A percentile compares a stretch with the other conserved stretches of the same genome.
These are phyloP conservation scores for Cynanchum wilfordii DNA, from an alignment of 257 asterid genomes.

Conservation along the genomic window DNA sequence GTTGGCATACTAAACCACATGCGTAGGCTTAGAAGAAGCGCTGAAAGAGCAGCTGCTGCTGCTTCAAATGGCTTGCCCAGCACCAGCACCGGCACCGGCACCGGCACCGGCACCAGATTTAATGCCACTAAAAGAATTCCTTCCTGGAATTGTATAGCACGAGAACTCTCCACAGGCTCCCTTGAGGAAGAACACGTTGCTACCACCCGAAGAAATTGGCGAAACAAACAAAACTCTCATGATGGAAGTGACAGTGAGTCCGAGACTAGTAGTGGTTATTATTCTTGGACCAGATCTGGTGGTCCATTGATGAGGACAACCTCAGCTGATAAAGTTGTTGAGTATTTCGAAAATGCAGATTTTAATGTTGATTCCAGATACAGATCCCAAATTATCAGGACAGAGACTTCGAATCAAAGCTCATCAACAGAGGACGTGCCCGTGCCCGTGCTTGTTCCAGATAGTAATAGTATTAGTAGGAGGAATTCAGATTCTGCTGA, in stretches of 20 bases:
- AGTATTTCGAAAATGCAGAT: slow-evolving; percentile 68
- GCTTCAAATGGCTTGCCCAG: slow-evolving; percentile 37
- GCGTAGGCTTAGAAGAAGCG: slow-evolving; percentile 81
- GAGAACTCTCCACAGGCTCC: slow-evolving; percentile 87
- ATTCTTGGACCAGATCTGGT: slow-evolving; percentile 89
- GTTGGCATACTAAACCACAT: slow-evolving; percentile 83
- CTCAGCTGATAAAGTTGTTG: slow-evolving; percentile 74
- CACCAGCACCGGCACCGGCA: too few relatives aligned
- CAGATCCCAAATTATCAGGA: background rate
- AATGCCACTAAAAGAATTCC: slow-evolving; percentile 79
- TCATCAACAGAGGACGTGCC: slow-evolving; percentile 15
- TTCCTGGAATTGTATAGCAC: slow-evolving; percentile 83
- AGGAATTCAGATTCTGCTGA: slow-evolving; percentile 44
- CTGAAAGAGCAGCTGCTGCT: slow-evolving; percentile 81
- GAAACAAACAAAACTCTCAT: slow-evolving; percentile 22
- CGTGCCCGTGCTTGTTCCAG: slow-evolving; percentile 28
- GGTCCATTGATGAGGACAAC: slow-evolving; percentile 98
- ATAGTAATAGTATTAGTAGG: background rate
- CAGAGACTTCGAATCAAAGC: slow-evolving; percentile 36
- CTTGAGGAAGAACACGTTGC: slow-evolving; percentile 70
- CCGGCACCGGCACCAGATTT: slow-evolving; percentile 52
- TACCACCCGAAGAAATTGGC: slow-evolving; percentile 39
- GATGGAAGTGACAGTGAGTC: slow-evolving; percentile 90
- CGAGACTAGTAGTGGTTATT: slow-evolving; percentile 53
- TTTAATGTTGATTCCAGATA: slow-evolving; percentile 2